A percentile compares a stretch with the other conserved stretches of the same genome.
These are phyloP conservation scores for Beauveria pseudobassiana DNA, from an alignment of 2,329 filamentous ascomycete genomes.

Conservation along the genomic window DNA sequence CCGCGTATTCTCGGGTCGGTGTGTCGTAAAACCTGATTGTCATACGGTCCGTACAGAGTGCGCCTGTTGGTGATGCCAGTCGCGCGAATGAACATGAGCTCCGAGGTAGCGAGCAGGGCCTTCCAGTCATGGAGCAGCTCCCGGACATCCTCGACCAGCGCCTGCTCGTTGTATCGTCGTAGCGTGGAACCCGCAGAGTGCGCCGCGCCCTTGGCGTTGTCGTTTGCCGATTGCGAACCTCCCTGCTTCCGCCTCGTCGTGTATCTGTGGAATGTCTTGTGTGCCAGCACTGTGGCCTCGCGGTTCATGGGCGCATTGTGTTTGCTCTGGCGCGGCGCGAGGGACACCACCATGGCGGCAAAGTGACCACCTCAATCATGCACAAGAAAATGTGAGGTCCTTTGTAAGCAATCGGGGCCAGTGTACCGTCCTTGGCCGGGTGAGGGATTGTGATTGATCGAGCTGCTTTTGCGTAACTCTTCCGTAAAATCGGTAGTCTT, in stretches of 20 bases:
- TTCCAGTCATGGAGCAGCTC: slow-evolving; percentile 79
- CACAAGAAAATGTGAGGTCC: slow-evolving; percentile 89
- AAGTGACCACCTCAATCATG: slow-evolving; percentile 98
- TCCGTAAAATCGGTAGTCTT: slow-evolving; percentile 55
- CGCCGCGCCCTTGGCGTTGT: slow-evolving; percentile 86
- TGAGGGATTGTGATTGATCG: slow-evolving; percentile 46
- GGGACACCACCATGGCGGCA: slow-evolving; percentile 87
- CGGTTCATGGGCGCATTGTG: slow-evolving; percentile 67
- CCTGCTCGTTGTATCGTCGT: slow-evolving; percentile 89
- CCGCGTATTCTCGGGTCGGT: slow-evolving; percentile 76
- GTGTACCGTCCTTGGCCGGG: slow-evolving; percentile 49
- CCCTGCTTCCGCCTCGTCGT: slow-evolving; percentile 95
- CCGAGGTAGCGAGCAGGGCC: slow-evolving; percentile 70
- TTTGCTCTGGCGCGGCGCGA: slow-evolving; percentile 72
- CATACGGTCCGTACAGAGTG: slow-evolving; percentile 86
- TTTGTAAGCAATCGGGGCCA: slow-evolving; percentile 49
- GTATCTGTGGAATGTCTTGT: slow-evolving; percentile 97
- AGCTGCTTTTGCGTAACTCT: slow-evolving; percentile 72
- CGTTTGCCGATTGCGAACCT: slow-evolving; percentile 88
- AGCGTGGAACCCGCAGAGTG: slow-evolving; percentile 89
- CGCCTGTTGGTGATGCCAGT: slow-evolving; percentile 79
- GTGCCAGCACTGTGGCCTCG: slow-evolving; percentile 80
- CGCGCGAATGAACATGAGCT: slow-evolving; percentile 82
- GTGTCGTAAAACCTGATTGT: slow-evolving; percentile 71
- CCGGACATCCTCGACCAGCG: slow-evolving; percentile 81